A percentile compares a stretch with the other conserved stretches of the same genome.
Evolutionary conservation across 768 basidiomycete species (phyloP).

Genomic region (Lentinula boryana): DNA sequence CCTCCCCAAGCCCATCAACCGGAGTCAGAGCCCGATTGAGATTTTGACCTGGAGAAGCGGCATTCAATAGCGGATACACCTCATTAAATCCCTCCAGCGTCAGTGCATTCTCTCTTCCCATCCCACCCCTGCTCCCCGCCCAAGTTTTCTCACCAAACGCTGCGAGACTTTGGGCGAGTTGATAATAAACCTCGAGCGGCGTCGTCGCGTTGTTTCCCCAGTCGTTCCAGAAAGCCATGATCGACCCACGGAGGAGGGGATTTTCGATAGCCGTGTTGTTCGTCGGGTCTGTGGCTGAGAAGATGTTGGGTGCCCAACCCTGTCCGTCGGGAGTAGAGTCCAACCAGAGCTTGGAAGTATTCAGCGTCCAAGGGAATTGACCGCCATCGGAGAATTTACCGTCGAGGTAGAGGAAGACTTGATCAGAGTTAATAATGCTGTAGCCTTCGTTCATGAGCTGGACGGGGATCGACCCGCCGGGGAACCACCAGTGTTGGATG

Average conservation of each 20-base stretch:
- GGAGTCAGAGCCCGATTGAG: slow-evolving; percentile 28
- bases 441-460: slow-evolving; percentile 27
- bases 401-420: slow-evolving; percentile 28
- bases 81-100: slow-evolving; percentile 28
- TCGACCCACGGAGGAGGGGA: slow-evolving; percentile 23
- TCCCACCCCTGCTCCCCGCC: slow-evolving; percentile 24
- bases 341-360: slow-evolving; percentile 22
- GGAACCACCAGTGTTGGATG: slow-evolving; percentile 39
- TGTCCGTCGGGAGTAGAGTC: slow-evolving; percentile 19
- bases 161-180: slow-evolving; percentile 32
- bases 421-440: slow-evolving; percentile 29
- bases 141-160: slow-evolving; percentile 37
- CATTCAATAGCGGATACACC: slow-evolving; percentile 29
- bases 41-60: slow-evolving; percentile 35
- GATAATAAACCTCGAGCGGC: slow-evolving; percentile 36
- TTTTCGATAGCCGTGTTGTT: slow-evolving; percentile 25
- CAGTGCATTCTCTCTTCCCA: slow-evolving; percentile 22
- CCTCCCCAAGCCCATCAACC: slow-evolving; percentile 13
- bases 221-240: slow-evolving; percentile 36
- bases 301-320: slow-evolving; percentile 32
- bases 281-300: slow-evolving; percentile 18
- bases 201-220: slow-evolving; percentile 42
- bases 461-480: slow-evolving; percentile 24
- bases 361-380: slow-evolving; percentile 26
- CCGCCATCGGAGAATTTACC: slow-evolving; percentile 26